These are phyloP conservation scores for Polyporus tsugae DNA, from an alignment of 1,284 basidiomycete genomes.

Conservation along the genomic window DNA sequence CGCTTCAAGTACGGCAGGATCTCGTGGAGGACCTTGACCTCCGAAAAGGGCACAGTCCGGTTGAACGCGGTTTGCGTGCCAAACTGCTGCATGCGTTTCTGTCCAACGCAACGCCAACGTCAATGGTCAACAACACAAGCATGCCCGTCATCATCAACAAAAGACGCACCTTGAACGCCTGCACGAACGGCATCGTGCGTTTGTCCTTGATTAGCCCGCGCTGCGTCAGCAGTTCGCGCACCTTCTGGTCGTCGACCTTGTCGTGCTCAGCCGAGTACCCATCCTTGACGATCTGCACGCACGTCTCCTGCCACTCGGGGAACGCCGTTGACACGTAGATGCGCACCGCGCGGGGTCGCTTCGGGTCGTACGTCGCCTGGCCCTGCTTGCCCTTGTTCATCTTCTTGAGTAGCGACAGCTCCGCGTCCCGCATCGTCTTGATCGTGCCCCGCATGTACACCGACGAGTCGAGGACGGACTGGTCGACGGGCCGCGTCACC, in stretches of 20 bases:
- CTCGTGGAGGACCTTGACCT: constrained; percentile 79
- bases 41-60: constrained; percentile 89
- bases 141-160: background rate
- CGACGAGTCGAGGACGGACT: constrained; percentile 73
- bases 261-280: constrained; percentile 69
- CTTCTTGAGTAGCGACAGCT: constrained; percentile 82
- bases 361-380: constrained; percentile 74
- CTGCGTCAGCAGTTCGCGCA: constrained; percentile 75
- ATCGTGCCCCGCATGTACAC: constrained; percentile 87
- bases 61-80: constrained; percentile 87
- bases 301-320: constrained; percentile 93
- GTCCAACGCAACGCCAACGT: constrained; percentile 11
- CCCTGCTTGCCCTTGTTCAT: constrained; percentile 70
- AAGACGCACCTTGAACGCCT: constrained; percentile 84
- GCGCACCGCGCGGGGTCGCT: constrained; percentile 85
- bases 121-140: background rate
- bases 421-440: constrained; percentile 92
- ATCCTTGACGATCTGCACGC: constrained; percentile 80
- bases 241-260: constrained; percentile 85
- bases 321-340: constrained; percentile 92
- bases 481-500: constrained; percentile 63
- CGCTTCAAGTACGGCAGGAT: constrained; percentile 87
- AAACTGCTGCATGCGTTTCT: constrained; percentile 88
- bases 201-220: constrained; percentile 96
- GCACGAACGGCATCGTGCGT: constrained; percentile 94